phyloP scores from a whole-genome alignment of 768 basidiomycete genomes.

The Neoboletus magnificus region DNA sequence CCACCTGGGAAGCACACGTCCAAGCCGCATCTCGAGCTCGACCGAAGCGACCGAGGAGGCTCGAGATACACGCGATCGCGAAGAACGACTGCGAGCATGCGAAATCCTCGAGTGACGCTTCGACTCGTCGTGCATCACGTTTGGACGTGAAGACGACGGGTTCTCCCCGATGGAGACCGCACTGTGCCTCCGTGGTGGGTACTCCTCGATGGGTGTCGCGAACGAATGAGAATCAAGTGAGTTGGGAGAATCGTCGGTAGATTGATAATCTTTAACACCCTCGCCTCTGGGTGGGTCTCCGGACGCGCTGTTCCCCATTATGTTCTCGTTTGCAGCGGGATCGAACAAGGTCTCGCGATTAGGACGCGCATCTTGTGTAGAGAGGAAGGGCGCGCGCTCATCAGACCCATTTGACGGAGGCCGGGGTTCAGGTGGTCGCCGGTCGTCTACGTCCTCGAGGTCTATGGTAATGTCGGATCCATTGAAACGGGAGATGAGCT shows the following conservation, averaged over 20 bases:
- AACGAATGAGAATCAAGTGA: slow-evolving; percentile 26
- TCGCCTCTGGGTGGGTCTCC: slow-evolving; percentile 18
- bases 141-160: slow-evolving; percentile 14
- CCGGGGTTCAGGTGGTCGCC: slow-evolving; percentile 23
- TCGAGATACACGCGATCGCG: slow-evolving; percentile 19
- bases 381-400: slow-evolving; percentile 31
- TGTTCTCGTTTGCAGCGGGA: slow-evolving; percentile 12
- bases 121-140: slow-evolving; percentile 9
- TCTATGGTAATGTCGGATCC: slow-evolving; percentile 66
- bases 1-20: slow-evolving; percentile 49
- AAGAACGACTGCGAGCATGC: not conserved
- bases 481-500: slow-evolving; percentile 84
- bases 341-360: not conserved
- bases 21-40: slow-evolving; percentile 39
- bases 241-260: slow-evolving; percentile 30
- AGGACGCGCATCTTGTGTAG: slow-evolving; percentile 13
- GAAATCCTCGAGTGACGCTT: slow-evolving; percentile 10
- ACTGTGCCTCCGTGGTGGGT: slow-evolving; percentile 22
- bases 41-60: slow-evolving; percentile 40
- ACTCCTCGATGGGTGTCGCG: slow-evolving; percentile 25
- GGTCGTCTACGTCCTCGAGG: slow-evolving; percentile 65
- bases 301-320: not conserved
- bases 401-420: slow-evolving; percentile 17
- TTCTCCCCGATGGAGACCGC: slow-evolving; percentile 31
- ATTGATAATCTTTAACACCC: slow-evolving; percentile 25